Evolutionary conservation across 2,329 filamentous ascomycete species (phyloP).

Genomic region (Plenodomus tracheiphilus): DNA sequence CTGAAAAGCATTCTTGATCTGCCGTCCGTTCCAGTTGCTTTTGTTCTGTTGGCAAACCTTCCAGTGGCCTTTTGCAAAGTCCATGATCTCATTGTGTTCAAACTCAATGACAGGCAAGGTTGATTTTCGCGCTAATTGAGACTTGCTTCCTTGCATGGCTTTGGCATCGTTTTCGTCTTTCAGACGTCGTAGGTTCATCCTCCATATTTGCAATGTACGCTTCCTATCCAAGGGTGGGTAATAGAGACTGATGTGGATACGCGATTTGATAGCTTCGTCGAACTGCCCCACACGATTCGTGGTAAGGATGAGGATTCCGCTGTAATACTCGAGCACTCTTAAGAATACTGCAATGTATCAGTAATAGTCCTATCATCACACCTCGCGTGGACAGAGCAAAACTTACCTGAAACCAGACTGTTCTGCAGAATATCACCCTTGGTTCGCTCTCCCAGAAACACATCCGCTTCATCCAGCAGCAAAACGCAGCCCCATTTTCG

Average conservation of each 20-base stretch:
- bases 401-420: constrained; percentile 16
- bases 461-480: constrained; percentile 45
- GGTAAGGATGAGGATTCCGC: constrained; percentile 50
- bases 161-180: too few species aligned
- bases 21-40: neutral
- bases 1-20: neutral
- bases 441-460: constrained; percentile 57
- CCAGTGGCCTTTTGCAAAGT: too few species aligned
- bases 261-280: constrained; percentile 45
- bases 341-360: constrained; percentile 20
- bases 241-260: constrained; percentile 10
- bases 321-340: constrained; percentile 47
- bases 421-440: constrained; percentile 18
- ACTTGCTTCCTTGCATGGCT: too few species aligned
- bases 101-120: neutral
- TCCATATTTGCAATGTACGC: neutral
- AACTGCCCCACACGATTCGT: constrained; percentile 46
- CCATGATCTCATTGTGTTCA: neutral
- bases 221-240: neutral
- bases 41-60: neutral
- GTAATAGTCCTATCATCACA: too few species aligned
- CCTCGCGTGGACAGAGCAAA: too few species aligned
- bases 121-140: neutral
- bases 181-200: neutral
- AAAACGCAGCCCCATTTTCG: constrained; percentile 55